Base-by-base conservation (phyloP, 495 filamentous ascomycete genomes). In the Neurospora hispaniola region DNA sequence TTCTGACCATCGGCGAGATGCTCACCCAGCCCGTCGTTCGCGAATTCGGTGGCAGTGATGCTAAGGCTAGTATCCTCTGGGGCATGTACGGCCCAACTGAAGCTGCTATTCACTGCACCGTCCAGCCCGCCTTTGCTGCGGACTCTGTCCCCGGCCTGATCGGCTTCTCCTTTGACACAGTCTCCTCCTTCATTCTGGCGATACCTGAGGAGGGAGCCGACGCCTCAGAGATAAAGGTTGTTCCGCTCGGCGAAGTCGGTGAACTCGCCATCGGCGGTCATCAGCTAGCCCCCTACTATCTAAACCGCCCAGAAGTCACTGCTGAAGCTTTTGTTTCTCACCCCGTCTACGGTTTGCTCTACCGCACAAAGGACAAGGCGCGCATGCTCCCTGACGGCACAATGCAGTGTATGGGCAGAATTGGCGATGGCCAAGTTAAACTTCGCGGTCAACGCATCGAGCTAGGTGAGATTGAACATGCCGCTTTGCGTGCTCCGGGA, bases 61-160 rank as follows among this genome's bases (percentile, higher is more conserved):
- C 73, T 0, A 75, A 78, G 20, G 20, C 59, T 44, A 84, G 85
- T 73, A 87, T 94, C 40, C 86, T 97, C 0, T 90, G 91, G 84
- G 92, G 88, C 0, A 94, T 95, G 93, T 97, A 97, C 76, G 93
- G 93, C 1, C 93, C 93, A 12, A 96, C 93, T 0, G 93, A 96
- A 81, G 91, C 91, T 16, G 85, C 93, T 1, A 94, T 97, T 66
- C 93, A 97, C 73, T 86, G 85, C 70, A 85, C 84, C 2, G 71
- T 86, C 4, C 83, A 85, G 59, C 75, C 81, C 5, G 76, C 80
- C 0, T 81, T 83, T 59, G 39, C 74, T 1, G 72, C 70, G 8
- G 71, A 78, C n/a, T 85, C 85, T n/a, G 80, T 82, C 16, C 85
- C 89, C 23, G 86, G 89, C 40, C 88, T 90, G 73, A 92, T 96